Conservation (phyloP, 2,329 filamentous ascomycete genomes). For the Cryphonectria radicalis region DNA sequence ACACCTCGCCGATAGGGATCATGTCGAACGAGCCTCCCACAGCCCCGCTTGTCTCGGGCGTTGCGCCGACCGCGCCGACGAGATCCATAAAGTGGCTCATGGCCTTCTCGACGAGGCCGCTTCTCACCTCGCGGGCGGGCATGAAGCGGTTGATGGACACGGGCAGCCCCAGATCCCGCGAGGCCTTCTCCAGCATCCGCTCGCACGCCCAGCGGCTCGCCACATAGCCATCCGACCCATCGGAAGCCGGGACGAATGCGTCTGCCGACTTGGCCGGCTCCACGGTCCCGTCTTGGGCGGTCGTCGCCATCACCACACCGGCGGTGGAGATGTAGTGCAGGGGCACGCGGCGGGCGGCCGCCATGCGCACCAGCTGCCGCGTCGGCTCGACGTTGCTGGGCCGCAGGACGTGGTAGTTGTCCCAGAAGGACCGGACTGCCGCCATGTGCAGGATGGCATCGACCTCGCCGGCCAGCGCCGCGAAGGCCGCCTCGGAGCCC, state of each 20-base stretch:
- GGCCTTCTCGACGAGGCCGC: neutral
- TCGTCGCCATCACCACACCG: neutral
- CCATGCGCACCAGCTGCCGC: slow-evolving; percentile 40
- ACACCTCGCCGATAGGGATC: neutral
- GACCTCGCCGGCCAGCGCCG: neutral
- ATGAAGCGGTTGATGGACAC: slow-evolving; percentile 10
- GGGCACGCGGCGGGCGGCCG: slow-evolving; percentile 31
- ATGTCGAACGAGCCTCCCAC: neutral
- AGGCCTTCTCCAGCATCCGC: slow-evolving; percentile 3
- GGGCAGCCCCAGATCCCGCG: neutral
- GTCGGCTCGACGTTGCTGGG: slow-evolving; percentile 43
- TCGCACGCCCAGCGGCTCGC: slow-evolving; percentile 8
- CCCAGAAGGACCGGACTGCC: slow-evolving; percentile 44
- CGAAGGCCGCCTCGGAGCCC: neutral
- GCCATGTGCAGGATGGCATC: slow-evolving; percentile 57
- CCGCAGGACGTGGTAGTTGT: slow-evolving; percentile 42
- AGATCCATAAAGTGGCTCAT: neutral
- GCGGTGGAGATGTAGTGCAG: slow-evolving; percentile 40
- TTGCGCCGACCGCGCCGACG: neutral
- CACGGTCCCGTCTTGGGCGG: neutral
- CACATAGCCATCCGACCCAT: slow-evolving; percentile 9
- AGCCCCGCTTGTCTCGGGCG: neutral
- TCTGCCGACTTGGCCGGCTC: neutral
- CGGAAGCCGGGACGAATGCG: slow-evolving; percentile 1
- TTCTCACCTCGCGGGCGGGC: neutral